Conservation (phyloP, 139 green algal genomes). For the Coelastrella sp. region DNA sequence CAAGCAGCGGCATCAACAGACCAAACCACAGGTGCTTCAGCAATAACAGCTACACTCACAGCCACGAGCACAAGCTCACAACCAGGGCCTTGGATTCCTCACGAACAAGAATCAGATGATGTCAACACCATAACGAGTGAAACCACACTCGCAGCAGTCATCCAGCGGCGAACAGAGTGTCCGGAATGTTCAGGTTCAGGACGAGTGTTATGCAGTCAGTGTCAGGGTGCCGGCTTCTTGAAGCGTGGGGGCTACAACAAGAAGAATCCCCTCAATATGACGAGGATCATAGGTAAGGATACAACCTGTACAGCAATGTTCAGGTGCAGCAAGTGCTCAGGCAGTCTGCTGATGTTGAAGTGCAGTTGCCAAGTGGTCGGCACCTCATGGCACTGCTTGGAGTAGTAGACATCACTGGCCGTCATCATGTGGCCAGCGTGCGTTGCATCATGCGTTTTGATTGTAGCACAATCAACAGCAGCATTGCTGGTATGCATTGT, state of each 20-base stretch:
- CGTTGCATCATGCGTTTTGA: too few relatives aligned
- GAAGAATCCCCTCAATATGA: conserved; percentile 40
- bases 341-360: neutral
- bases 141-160: conserved; percentile 1
- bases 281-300: neutral
- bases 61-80: too few relatives aligned
- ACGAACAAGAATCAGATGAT: neutral
- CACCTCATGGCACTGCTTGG: too few relatives aligned
- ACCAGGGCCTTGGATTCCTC: too few relatives aligned
- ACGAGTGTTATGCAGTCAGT: conserved; percentile 30
- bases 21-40: too few relatives aligned
- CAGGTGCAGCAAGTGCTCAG: neutral
- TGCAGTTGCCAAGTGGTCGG: neutral
- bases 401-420: too few relatives aligned
- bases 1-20: too few relatives aligned
- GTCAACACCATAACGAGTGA: neutral
- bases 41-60: too few relatives aligned
- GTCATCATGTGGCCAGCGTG: too few relatives aligned
- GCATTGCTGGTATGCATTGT: too few relatives aligned
- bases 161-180: neutral
- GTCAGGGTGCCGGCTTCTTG: conserved; percentile 6
- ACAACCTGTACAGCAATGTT: too few relatives aligned
- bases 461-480: too few relatives aligned
- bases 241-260: conserved; percentile 35
- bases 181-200: neutral